Evolutionary conservation across 2,329 filamentous ascomycete species (phyloP), one percentile per base, ranked within the genome.

Genomic region (Verticillium dahliae): DNA sequence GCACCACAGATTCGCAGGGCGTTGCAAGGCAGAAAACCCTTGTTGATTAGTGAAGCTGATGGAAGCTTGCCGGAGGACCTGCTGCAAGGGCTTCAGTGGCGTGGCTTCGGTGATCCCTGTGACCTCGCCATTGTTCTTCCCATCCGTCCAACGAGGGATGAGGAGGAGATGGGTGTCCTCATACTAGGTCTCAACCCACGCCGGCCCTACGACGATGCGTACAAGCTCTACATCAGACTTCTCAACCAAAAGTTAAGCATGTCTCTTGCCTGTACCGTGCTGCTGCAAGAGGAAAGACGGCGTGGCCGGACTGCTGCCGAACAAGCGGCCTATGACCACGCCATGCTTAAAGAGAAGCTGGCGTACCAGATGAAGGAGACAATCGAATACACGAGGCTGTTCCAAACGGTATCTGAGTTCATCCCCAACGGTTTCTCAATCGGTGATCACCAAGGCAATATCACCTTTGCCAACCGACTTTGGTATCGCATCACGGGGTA

Each of bases 381-480:
- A 2, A 77, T 76, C n/a, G 76, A 81, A 62, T 80, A 82, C 55
- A 84, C 89, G 61, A 84, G 85, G 37, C 84, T 86, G 60, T 91
- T 91, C 66, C 86, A 86, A 7, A 80, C 85, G 5, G 88, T 92
- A 73, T 86, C 89, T 2, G 88, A 91, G 67, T 87, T 91, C 59
- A 86, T 90, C 2, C 90, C 90, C 0, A 86, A 90, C 1, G 90
- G 89, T 18, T 87, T 92, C 75, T 90, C 88, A 68, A 89, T 92
- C 62, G 85, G 87, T 11, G 84, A 90, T 68, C 78, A 81, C 1
- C 76, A 81, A 57, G 89, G 89, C 13, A 81, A 83, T 45, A 83
- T 92, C 62, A 85, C 82, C 0, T 91, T 89, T 69, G 89, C 87
- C 63, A 92, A 92, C 68, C 84, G 90, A 58, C 85, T 87, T 9